Conservation (phyloP, 2,329 filamentous ascomycete species). For the Coniochaeta sp. region DNA sequence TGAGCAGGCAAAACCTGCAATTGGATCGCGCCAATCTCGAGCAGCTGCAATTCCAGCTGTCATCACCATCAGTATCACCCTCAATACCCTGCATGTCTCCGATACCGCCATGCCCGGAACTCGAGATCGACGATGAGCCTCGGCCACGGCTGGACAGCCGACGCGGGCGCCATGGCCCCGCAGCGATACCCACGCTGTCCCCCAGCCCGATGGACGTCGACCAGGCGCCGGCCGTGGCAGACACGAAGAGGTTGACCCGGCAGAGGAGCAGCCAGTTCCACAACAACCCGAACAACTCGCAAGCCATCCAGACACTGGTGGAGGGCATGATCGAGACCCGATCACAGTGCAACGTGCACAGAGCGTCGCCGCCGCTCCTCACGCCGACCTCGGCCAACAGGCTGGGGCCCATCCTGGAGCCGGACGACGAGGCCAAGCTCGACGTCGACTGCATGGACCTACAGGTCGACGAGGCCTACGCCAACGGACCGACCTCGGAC, state of each 20-base stretch:
- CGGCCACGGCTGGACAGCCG: background rate
- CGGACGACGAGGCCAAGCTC: constrained; percentile 7
- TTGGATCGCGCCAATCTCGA: background rate
- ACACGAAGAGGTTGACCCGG: constrained; percentile 7
- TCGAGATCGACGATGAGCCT: constrained; percentile 7
- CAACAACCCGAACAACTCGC: constrained; percentile 4
- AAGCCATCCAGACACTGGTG: constrained; percentile 4
- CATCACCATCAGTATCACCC: background rate
- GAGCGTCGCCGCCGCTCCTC: background rate
- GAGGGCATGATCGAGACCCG: constrained; percentile 8
- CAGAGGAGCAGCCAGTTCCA: constrained; percentile 7
- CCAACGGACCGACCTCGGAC: background rate
- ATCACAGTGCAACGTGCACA: constrained; percentile 8
- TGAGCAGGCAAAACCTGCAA: constrained; percentile 15
- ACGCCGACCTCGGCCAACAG: constrained; percentile 2
- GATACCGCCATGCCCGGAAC: constrained; percentile 4
- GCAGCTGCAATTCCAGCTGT: constrained; percentile 2
- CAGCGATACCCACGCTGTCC: background rate
- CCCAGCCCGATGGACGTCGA: background rate
- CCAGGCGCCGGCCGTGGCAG: background rate
- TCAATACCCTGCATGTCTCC: background rate
- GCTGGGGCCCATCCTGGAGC: constrained; percentile 6
- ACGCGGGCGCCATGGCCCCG: background rate
- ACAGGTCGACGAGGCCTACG: constrained; percentile 14
- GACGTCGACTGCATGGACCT: constrained; percentile 5